Base-by-base conservation (phyloP, 164 flowering plant species). In the Platanus orientalis region DNA sequence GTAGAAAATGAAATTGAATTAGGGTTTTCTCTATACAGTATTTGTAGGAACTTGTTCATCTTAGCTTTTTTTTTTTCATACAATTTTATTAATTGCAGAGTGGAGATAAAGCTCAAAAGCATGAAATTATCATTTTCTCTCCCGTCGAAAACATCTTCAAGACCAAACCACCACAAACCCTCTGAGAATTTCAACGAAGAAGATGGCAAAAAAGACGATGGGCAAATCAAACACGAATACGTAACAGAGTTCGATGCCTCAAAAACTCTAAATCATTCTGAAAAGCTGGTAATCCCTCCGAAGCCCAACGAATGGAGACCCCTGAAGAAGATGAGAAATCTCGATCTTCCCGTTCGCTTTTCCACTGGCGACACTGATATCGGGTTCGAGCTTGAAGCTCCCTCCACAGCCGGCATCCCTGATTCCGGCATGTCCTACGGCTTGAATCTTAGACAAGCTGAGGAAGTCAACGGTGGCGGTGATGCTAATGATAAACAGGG, bases 231-330 rank as follows among this genome's bases (percentile, higher is more conserved):
- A 9, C 77, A 36, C 20, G 69, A 77, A 27, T 87, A 47, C 64
- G 74, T 89, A 48, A 85, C 80, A 11, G 85, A 85, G 53, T 89
- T 89, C 68, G 82, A 79, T 19, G 34, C 84, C 3, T 68, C 86
- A 58, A 68, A 82, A 69, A 32, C 82, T 76, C 76, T 61, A 63
- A 21, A 66, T 29, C 30, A 44, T 9, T 51, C 36, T 62, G 55
- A 61, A 45, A 67, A 49, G 17, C 39, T 36, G 42, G 62, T 79
- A 2, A 84, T 89, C 62, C 88, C 96, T 26, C 84, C 86, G 6
- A 44, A 68, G n/a, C 70, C 70, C 24, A 85, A 87, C 72, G 75
- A 79, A 39, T 85, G 83, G 83, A 70, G 78, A 14, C 82, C 84
- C 11, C 16, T 27, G 44, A 85, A 82, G 76, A 83, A 76, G 76